A percentile compares a stretch with the other conserved stretches of the same genome.
Evolutionary conservation across 192 early-diverging fungal species (phyloP).

Genomic region (Podila minutissima): DNA sequence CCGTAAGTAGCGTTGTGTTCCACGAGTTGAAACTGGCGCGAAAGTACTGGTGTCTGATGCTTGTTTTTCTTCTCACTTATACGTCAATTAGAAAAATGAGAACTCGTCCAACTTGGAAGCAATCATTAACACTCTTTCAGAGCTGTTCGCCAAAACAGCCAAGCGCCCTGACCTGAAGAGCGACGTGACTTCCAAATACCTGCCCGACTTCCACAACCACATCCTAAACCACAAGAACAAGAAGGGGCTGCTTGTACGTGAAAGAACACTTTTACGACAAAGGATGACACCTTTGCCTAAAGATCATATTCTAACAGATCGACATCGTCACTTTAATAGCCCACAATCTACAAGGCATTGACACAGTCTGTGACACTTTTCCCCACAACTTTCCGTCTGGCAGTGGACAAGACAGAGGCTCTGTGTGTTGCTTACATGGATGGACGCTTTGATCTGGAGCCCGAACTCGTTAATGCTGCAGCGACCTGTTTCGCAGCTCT

Average conservation of each 20-base stretch:
- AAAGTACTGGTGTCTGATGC: not conserved
- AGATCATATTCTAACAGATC: not conserved
- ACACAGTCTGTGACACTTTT: conserved; percentile 54
- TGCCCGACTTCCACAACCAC: conserved; percentile 60
- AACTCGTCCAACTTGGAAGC: conserved; percentile 42
- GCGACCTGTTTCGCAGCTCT: conserved; percentile 56
- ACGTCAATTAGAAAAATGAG: conserved; percentile 57
- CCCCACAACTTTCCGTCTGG: conserved; percentile 60
- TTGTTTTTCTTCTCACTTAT: not conserved
- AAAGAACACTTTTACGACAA: not conserved
- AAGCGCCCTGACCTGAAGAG: conserved; percentile 64
- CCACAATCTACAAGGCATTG: conserved; percentile 55
- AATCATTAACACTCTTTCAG: conserved; percentile 55
- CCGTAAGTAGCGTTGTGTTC: conserved; percentile 34
- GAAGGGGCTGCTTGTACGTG: conserved; percentile 56
- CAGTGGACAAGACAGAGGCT: conserved; percentile 53
- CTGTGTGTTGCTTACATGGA: conserved; percentile 62
- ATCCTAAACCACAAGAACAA: conserved; percentile 55
- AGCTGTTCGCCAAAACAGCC: conserved; percentile 58
- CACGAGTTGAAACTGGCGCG: too few species aligned
- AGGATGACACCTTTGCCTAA: not conserved
- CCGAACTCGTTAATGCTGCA: conserved; percentile 35
- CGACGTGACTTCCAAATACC: conserved; percentile 60
- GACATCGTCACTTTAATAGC: conserved; percentile 18
- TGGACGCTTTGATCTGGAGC: conserved; percentile 50